Conservation (phyloP, 148 eudicot species). For the Persicaria maculosa region DNA sequence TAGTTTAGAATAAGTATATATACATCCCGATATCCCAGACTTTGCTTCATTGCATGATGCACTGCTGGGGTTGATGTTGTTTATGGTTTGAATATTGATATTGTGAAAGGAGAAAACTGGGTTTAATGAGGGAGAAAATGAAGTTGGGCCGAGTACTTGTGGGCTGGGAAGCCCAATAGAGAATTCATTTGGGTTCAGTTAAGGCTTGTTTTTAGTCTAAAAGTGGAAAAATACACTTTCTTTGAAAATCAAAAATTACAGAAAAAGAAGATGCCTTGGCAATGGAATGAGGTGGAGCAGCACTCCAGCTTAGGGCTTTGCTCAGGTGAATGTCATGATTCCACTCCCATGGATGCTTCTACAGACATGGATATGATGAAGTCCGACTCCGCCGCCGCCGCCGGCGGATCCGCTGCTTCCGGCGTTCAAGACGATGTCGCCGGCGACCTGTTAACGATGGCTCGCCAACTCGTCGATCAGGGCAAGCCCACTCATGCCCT, state of each 20-base stretch:
- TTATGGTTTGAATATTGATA: too few species aligned
- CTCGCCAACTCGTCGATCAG: slow-evolving; percentile 71
- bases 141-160: too few species aligned
- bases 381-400: slow-evolving; percentile 16
- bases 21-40: too few species aligned
- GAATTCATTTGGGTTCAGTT: slow-evolving; percentile 34
- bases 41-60: too few species aligned
- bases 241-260: neutral
- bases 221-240: neutral
- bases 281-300: neutral
- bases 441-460: slow-evolving; percentile 35
- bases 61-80: too few species aligned
- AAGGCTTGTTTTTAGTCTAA: slow-evolving; percentile 32
- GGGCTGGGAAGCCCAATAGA: too few species aligned
- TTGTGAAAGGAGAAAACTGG: too few species aligned
- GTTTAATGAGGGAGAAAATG: too few species aligned
- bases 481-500: slow-evolving; percentile 78
- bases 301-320: slow-evolving; percentile 11
- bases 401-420: slow-evolving; percentile 17
- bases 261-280: slow-evolving; percentile 17
- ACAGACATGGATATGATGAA: slow-evolving; percentile 64
- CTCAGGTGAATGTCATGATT: slow-evolving; percentile 6
- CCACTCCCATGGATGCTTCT: slow-evolving; percentile 13
- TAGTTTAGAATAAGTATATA: too few species aligned
- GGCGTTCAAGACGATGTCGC: slow-evolving; percentile 24